Conservation (phyloP, 192 early-diverging fungal genomes). For the Coemansia sp. region DNA sequence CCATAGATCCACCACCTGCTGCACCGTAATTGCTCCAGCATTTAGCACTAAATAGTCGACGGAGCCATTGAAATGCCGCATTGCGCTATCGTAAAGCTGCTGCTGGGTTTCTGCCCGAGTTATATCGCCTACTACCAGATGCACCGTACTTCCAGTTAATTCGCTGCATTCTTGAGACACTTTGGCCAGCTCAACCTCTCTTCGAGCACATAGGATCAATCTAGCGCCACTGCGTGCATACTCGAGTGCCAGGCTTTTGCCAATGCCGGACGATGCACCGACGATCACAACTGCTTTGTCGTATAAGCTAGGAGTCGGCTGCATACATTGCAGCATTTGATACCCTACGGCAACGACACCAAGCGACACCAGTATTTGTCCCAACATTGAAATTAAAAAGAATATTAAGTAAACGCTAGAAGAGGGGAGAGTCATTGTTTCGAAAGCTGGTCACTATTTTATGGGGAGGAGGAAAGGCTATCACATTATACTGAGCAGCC, state of each 20-base stretch:
- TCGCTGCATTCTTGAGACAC: constrained; percentile 52
- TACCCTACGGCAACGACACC: constrained; percentile 1
- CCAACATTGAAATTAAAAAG: constrained; percentile 10
- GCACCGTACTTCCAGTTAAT: constrained; percentile 6
- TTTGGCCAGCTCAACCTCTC: constrained; percentile 52
- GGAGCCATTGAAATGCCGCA: constrained; percentile 22
- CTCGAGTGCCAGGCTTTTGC: constrained; percentile 60
- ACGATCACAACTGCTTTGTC: constrained; percentile 64
- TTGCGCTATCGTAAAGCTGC: constrained; percentile 31
- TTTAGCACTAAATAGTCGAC: constrained; percentile 73
- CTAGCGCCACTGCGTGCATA: constrained; percentile 64
- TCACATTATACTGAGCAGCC: too few relatives aligned
- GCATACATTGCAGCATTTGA: constrained; percentile 5
- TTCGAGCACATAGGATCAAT: constrained; percentile 64
- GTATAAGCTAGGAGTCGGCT: constrained; percentile 16
- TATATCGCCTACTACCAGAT: constrained; percentile 58
- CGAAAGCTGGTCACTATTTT: too few relatives aligned
- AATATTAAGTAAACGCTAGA: too few relatives aligned
- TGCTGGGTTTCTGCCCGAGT: constrained; percentile 55
- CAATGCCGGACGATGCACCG: constrained; percentile 79
- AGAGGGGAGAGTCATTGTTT: too few relatives aligned
- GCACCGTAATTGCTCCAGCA: constrained; percentile 74
- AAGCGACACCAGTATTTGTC: constrained; percentile 9
- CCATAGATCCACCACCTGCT: constrained; percentile 62
- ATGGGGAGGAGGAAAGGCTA: too few relatives aligned